A percentile compares a stretch with the other conserved stretches of the same genome.
Conservation (phyloP, 2,329 filamentous ascomycete genomes). For the Shiraia bambusicola region DNA sequence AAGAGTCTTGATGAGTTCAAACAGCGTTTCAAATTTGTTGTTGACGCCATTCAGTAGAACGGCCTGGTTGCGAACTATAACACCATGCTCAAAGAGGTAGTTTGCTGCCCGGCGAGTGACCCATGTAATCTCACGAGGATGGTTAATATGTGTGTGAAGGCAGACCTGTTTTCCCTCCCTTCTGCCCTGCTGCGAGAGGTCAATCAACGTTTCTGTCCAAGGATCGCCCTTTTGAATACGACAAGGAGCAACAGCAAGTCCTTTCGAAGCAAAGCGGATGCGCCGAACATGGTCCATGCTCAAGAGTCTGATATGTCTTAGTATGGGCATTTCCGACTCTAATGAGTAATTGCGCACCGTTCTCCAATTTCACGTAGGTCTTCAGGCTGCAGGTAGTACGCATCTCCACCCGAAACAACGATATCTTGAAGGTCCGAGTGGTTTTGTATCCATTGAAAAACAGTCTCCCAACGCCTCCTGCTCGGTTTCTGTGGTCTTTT, state of each 20-base stretch:
- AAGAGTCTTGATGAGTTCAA: conserved; percentile 54
- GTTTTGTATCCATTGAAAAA: conserved; percentile 59
- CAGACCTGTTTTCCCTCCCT: conserved; percentile 60
- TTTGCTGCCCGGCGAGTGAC: conserved; percentile 56
- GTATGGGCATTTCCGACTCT: neutral
- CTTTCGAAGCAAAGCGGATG: conserved; percentile 64
- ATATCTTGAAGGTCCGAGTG: conserved; percentile 57
- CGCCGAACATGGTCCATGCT: conserved; percentile 60
- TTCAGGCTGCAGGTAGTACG: conserved; percentile 58
- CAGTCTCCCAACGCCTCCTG: conserved; percentile 57
- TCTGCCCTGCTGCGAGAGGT: conserved; percentile 54
- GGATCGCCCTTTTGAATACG: conserved; percentile 55
- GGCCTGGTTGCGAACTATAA: conserved; percentile 62
- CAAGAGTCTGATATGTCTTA: conserved; percentile 47
- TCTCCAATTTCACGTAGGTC: conserved; percentile 58
- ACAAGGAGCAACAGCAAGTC: conserved; percentile 60
- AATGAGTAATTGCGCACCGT: conserved; percentile 15
- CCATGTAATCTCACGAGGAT: conserved; percentile 64
- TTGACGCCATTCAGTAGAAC: conserved; percentile 63
- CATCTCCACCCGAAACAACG: conserved; percentile 64
- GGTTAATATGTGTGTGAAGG: conserved; percentile 67
- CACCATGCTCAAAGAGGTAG: conserved; percentile 53
- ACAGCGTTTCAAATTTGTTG: conserved; percentile 57
- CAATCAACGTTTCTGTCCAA: conserved; percentile 58
- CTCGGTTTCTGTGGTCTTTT: conserved; percentile 38